Conservation (phyloP, 2,329 filamentous ascomycete species). For the Neonectria magnoliae region DNA sequence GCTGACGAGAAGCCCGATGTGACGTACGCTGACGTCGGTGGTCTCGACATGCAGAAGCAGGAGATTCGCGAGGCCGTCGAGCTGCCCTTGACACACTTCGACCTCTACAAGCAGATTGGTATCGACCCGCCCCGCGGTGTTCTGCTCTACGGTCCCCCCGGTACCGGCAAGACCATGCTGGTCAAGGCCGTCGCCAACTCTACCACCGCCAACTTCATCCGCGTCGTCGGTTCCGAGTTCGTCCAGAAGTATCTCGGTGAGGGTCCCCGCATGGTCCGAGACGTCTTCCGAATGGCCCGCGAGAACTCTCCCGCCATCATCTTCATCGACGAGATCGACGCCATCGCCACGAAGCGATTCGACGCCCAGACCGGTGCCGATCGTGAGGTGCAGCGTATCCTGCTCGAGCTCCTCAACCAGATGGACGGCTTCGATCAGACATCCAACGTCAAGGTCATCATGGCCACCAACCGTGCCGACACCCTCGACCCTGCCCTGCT, state of each 20-base stretch:
- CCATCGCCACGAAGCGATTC: constrained; percentile 98
- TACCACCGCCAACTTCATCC: constrained; percentile 97
- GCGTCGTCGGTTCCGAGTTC: constrained; percentile 97
- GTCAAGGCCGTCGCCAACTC: constrained; percentile 99
- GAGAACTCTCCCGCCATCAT: constrained; percentile 99
- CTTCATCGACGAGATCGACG: constrained; percentile 99
- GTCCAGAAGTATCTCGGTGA: constrained; percentile 99
- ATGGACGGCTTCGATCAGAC: constrained; percentile 99
- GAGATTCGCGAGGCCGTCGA: constrained; percentile 98
- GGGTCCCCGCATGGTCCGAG: constrained; percentile 97
- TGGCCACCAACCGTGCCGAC: constrained; percentile 98
- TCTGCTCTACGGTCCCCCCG: constrained; percentile 93
- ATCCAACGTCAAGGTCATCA: constrained; percentile 99
- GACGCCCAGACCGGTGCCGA: constrained; percentile 98
- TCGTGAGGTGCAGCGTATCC: constrained; percentile 96
- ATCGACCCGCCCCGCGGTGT: constrained; percentile 98
- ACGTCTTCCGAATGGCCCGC: constrained; percentile 98
- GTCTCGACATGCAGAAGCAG: constrained; percentile 99
- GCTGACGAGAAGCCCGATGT: constrained; percentile 98
- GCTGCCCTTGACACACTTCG: constrained; percentile 95
- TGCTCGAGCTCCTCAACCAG: constrained; percentile 97
- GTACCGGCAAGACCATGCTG: constrained; percentile 96
- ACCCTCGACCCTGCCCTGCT: constrained; percentile 95
- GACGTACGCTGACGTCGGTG: constrained; percentile 97
- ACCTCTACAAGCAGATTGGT: constrained; percentile 98